Percentiles rank a stretch among this genome's conserved stretches.
These are phyloP conservation scores for Septoria petroselini DNA, from an alignment of 2,329 filamentous ascomycete genomes.

Conservation along the genomic window DNA sequence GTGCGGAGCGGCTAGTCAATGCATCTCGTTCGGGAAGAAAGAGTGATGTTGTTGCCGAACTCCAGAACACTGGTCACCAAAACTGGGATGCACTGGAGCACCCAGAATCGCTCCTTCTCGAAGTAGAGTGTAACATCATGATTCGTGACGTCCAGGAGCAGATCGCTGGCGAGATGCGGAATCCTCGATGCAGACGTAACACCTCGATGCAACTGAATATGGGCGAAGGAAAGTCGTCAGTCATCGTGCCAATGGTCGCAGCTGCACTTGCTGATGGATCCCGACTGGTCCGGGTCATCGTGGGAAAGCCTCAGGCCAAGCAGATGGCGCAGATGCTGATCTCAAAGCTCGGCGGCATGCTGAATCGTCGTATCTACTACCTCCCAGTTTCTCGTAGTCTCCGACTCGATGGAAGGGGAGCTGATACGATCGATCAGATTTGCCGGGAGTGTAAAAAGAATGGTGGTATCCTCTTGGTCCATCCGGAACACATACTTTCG, in stretches of 20 bases:
- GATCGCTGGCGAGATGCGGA: constrained; percentile 60
- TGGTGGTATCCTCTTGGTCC: constrained; percentile 56
- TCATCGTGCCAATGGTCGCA: constrained; percentile 65
- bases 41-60: constrained; percentile 43
- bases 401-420: constrained; percentile 37
- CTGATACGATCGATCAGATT: constrained; percentile 40
- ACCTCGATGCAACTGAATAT: constrained; percentile 66
- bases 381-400: constrained; percentile 58
- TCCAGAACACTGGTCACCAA: constrained; percentile 49
- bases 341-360: constrained; percentile 53
- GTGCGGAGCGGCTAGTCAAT: constrained; percentile 44
- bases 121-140: constrained; percentile 62
- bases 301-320: constrained; percentile 55
- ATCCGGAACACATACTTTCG: constrained; percentile 64
- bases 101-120: constrained; percentile 64
- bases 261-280: constrained; percentile 40
- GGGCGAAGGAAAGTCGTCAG: constrained; percentile 68
- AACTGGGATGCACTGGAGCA: constrained; percentile 56
- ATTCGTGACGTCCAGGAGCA: constrained; percentile 61
- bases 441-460: constrained; percentile 44
- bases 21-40: not conserved
- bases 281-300: constrained; percentile 53
- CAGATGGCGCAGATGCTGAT: constrained; percentile 59
- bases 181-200: constrained; percentile 51
- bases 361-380: constrained; percentile 54